These are phyloP conservation scores for Colletotrichum sp. DNA, from an alignment of 2,329 filamentous ascomycete genomes.

Conservation along the genomic window DNA sequence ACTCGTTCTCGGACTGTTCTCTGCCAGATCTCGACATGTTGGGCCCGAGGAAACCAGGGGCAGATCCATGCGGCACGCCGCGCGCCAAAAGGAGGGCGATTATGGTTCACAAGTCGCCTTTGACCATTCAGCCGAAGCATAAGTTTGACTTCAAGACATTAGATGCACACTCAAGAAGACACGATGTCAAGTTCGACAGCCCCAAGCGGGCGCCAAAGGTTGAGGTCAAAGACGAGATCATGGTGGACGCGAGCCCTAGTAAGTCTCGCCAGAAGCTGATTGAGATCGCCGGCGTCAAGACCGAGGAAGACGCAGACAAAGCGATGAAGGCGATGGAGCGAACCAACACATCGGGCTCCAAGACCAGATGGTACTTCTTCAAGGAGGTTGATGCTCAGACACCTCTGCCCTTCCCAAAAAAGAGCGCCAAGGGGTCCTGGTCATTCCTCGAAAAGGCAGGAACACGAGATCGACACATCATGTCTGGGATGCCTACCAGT, in stretches of 20 bases:
- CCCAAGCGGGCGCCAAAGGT: slow-evolving; percentile 47
- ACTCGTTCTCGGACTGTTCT: slow-evolving; percentile 57
- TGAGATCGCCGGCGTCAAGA: slow-evolving; percentile 30
- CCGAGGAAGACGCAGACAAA: slow-evolving; percentile 48
- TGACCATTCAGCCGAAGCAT: slow-evolving; percentile 59
- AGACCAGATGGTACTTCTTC: slow-evolving; percentile 57
- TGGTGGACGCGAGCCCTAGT: slow-evolving; percentile 16
- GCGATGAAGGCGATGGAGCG: slow-evolving; percentile 56
- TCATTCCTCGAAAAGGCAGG: slow-evolving; percentile 51
- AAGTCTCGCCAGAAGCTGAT: slow-evolving; percentile 21
- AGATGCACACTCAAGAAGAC: slow-evolving; percentile 61
- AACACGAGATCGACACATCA: slow-evolving; percentile 62
- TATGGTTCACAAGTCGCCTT: slow-evolving; percentile 48
- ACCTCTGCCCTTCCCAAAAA: slow-evolving; percentile 40
- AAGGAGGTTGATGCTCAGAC: slow-evolving; percentile 30
- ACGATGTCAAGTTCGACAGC: slow-evolving; percentile 64
- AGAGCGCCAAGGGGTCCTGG: slow-evolving; percentile 47
- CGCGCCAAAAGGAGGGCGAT: slow-evolving; percentile 51
- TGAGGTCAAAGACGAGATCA: slow-evolving; percentile 31
- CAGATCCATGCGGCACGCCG: slow-evolving; percentile 44
- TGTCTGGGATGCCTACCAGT: slow-evolving; percentile 66
- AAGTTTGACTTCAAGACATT: slow-evolving; percentile 69
- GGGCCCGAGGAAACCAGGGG: slow-evolving; percentile 1
- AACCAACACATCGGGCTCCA: slow-evolving; percentile 41
- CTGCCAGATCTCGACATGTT: slow-evolving; percentile 51